Evolutionary conservation across 2,329 filamentous ascomycete species (phyloP).

Genomic region (Elsinoe ampelina): DNA sequence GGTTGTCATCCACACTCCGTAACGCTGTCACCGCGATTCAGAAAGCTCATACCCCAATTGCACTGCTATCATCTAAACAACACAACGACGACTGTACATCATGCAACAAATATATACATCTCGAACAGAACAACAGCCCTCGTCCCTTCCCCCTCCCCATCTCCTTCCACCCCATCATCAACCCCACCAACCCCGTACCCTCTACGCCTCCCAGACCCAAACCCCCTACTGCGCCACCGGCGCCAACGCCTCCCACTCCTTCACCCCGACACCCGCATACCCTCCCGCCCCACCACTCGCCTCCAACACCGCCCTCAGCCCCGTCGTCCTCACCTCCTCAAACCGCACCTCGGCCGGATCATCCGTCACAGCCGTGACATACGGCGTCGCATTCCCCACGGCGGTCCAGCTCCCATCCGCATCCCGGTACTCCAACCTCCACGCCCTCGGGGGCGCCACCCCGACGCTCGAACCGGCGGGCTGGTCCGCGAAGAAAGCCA

Average conservation of each 20-base stretch:
- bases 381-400: neutral
- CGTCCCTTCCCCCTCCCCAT: neutral
- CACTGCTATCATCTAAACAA: too few relatives aligned
- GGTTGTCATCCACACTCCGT: too few relatives aligned
- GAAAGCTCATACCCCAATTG: too few relatives aligned
- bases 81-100: too few relatives aligned
- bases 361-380: neutral
- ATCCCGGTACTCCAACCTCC: conserved; percentile 2
- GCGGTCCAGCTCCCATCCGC: neutral
- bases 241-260: conserved; percentile 7
- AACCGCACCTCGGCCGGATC: neutral
- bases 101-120: neutral
- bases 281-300: neutral
- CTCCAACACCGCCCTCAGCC: neutral
- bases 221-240: neutral
- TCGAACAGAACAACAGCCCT: neutral
- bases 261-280: conserved; percentile 1
- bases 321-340: neutral
- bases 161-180: neutral
- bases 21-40: too few relatives aligned
- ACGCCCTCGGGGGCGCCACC: neutral
- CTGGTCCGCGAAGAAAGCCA: conserved; percentile 10
- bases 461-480: neutral
- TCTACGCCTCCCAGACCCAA: too few relatives aligned
- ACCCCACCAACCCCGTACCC: too few relatives aligned